Evolutionary conservation across 371 early-diverging fungal genomes (phyloP).

Genomic region (Apophysomyces elegans): DNA sequence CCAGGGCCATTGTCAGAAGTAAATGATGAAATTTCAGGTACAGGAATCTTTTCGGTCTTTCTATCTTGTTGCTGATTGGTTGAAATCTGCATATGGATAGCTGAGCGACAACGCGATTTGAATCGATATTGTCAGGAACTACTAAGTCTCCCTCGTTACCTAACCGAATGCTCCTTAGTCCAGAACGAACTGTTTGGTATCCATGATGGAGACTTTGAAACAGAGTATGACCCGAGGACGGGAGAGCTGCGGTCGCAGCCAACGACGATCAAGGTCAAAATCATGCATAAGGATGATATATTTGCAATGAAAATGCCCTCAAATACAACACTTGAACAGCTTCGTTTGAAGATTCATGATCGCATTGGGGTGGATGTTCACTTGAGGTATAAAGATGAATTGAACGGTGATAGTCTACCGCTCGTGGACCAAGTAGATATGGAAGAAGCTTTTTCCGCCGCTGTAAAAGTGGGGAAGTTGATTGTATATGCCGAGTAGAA

Average conservation of each 20-base stretch:
- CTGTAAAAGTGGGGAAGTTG: conserved; percentile 46
- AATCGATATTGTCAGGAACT: conserved; percentile 76
- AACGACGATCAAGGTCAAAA: conserved; percentile 67
- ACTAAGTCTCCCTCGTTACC: conserved; percentile 61
- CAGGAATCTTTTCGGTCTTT: neutral
- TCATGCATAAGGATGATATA: conserved; percentile 71
- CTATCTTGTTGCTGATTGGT: neutral
- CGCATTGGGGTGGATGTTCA: conserved; percentile 53
- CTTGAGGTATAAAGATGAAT: conserved; percentile 35
- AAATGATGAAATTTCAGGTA: conserved; percentile 60
- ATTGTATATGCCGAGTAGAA: conserved; percentile 43
- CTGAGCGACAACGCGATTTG: conserved; percentile 64
- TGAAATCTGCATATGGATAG: conserved; percentile 13
- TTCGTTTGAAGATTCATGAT: conserved; percentile 63
- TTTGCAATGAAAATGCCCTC: conserved; percentile 76
- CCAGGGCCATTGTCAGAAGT: conserved; percentile 69
- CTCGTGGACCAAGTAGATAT: conserved; percentile 32
- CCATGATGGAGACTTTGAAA: conserved; percentile 71
- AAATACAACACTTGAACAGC: conserved; percentile 54
- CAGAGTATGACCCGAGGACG: conserved; percentile 43
- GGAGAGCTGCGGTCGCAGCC: conserved; percentile 4
- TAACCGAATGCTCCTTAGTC: conserved; percentile 59
- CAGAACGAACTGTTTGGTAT: conserved; percentile 67
- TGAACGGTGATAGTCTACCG: conserved; percentile 29
- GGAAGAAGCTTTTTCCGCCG: conserved; percentile 43